Evolutionary conservation across 495 filamentous ascomycete species (phyloP).

Genomic region (Emericellopsis terricola): DNA sequence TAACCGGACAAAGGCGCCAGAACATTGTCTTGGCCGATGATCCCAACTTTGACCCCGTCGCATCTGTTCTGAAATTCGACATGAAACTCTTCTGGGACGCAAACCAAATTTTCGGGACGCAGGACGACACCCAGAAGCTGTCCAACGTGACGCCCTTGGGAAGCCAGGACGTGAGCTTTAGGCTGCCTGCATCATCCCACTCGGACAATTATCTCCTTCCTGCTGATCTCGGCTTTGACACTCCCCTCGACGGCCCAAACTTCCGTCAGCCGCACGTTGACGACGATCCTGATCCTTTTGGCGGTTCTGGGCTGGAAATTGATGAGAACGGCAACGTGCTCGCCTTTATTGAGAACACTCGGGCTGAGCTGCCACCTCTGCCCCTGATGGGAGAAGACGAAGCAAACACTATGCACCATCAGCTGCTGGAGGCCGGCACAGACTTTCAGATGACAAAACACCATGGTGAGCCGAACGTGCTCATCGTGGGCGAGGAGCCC

Average conservation of each 20-base stretch:
- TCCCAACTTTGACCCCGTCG: constrained; percentile 65
- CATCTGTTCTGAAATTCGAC: constrained; percentile 35
- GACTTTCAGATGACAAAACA: too few species aligned
- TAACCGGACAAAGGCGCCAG: constrained; percentile 37
- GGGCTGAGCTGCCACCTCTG: constrained; percentile 3
- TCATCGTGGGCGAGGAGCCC: too few species aligned
- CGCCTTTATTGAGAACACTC: constrained; percentile 6
- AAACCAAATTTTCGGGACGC: constrained; percentile 5
- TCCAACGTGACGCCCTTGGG: constrained; percentile 13
- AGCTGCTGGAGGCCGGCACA: neutral
- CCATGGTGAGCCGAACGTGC: too few species aligned
- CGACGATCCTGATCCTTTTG: constrained; percentile 8
- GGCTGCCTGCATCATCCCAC: constrained; percentile 8
- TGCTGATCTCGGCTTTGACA: constrained; percentile 10
- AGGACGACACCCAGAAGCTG: constrained; percentile 17
- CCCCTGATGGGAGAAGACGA: neutral
- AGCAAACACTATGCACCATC: neutral
- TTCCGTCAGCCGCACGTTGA: constrained; percentile 4
- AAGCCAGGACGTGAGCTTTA: constrained; percentile 8
- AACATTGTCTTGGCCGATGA: constrained; percentile 71
- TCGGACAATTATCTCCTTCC: constrained; percentile 5
- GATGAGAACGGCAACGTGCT: constrained; percentile 13
- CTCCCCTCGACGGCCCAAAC: constrained; percentile 4
- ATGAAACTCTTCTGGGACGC: constrained; percentile 16
- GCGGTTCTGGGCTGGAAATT: constrained; percentile 13